Conservation (phyloP, 441 rosid genomes). For the Macaranga tanarius region DNA sequence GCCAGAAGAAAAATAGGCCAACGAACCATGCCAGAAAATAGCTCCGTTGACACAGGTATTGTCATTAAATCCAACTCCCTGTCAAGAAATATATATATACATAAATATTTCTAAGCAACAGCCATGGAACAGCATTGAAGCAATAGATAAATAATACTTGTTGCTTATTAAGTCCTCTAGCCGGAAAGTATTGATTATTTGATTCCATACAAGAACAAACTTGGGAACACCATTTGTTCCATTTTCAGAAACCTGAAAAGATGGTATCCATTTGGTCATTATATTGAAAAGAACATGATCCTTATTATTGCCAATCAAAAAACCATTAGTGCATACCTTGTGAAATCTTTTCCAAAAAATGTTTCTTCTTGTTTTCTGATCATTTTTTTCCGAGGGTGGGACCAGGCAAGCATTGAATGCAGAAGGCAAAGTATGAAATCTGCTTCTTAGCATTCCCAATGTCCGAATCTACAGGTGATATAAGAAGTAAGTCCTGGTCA, state of each 20-base stretch:
- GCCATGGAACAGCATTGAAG: constrained; percentile 16
- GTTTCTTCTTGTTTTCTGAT: constrained; percentile 39
- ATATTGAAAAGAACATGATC: constrained; percentile 3
- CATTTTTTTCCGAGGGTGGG: constrained; percentile 63
- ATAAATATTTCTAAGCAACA: constrained; percentile 6
- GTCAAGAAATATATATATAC: constrained; percentile 23
- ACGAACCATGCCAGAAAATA: constrained; percentile 59
- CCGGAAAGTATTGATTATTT: constrained; percentile 71
- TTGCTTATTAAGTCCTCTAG: constrained; percentile 92
- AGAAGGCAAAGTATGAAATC: constrained; percentile 85
- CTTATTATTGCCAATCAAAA: constrained; percentile 14
- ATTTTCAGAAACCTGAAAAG: constrained; percentile 45
- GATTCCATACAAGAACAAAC: constrained; percentile 95
- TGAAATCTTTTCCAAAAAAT: constrained; percentile 45
- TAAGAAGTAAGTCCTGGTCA: constrained; percentile 31
- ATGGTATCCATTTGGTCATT: constrained; percentile 18
- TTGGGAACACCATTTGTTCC: constrained; percentile 60
- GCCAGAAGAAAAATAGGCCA: constrained; percentile 99
- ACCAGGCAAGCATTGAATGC: constrained; percentile 75
- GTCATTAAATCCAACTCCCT: constrained; percentile 96
- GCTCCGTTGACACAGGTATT: constrained; percentile 73
- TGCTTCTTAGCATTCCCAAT: constrained; percentile 96
- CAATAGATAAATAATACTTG: constrained; percentile 41
- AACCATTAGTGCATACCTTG: constrained; percentile 48
- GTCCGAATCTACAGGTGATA: constrained; percentile 74